A percentile compares a stretch with the other conserved stretches of the same genome.
These are phyloP conservation scores for Phycomyces blakesleeanus DNA, from an alignment of 192 early-diverging fungal genomes.

Conservation along the genomic window DNA sequence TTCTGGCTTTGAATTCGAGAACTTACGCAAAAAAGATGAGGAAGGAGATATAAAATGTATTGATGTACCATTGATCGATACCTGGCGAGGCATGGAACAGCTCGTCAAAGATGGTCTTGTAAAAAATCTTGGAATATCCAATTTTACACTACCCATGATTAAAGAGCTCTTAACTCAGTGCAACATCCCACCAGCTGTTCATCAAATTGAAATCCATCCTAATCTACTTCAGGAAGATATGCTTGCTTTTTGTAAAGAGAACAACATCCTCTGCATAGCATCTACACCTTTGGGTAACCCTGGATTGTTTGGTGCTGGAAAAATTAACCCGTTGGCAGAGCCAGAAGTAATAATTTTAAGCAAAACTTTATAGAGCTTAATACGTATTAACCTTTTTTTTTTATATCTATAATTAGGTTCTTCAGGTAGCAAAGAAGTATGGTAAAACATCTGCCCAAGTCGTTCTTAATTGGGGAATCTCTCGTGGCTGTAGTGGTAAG, in stretches of 20 bases:
- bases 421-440: slow-evolving; percentile 43
- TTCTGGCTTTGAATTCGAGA: slow-evolving; percentile 7
- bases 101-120: slow-evolving; percentile 55
- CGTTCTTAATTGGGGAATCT: slow-evolving; percentile 52
- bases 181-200: slow-evolving; percentile 57
- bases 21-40: not conserved
- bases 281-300: slow-evolving; percentile 76
- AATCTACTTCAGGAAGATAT: slow-evolving; percentile 64
- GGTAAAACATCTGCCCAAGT: slow-evolving; percentile 52
- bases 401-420: slow-evolving; percentile 28
- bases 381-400: not conserved
- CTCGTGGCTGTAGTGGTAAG: slow-evolving; percentile 44
- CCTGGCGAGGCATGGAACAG: slow-evolving; percentile 73
- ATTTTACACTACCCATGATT: slow-evolving; percentile 48
- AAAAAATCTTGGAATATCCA: slow-evolving; percentile 56
- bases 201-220: slow-evolving; percentile 85
- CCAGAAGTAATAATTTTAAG: not conserved
- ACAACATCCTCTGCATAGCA: slow-evolving; percentile 69
- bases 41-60: slow-evolving; percentile 7
- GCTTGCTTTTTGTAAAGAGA: slow-evolving; percentile 63
- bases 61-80: slow-evolving; percentile 35
- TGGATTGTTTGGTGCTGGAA: slow-evolving; percentile 4
- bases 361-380: not conserved
- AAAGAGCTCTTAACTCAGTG: slow-evolving; percentile 22
- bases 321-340: not conserved